phyloP scores from a whole-genome alignment of 306 rosid species.

The Castanospermum australe region DNA sequence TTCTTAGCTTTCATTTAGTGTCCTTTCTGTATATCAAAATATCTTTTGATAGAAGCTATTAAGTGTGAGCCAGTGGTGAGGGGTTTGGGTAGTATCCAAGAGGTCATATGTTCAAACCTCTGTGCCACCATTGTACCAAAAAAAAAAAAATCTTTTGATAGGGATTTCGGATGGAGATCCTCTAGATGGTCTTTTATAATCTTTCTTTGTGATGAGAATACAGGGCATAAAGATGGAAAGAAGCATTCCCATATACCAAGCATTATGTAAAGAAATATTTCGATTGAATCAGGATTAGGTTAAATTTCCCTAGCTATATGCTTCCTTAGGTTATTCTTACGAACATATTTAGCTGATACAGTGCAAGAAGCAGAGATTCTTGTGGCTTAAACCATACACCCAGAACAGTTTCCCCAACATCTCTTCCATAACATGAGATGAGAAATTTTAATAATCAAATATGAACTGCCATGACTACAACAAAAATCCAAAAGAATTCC shows the following conservation, averaged over 20 bases:
- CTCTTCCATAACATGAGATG: not conserved
- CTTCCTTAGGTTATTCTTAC: not conserved
- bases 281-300: not conserved
- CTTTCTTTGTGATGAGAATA: not conserved
- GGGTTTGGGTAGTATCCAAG: no score
- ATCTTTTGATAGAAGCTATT: not conserved
- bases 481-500: not conserved
- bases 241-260: not conserved
- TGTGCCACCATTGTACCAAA: no score
- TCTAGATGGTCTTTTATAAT: not conserved
- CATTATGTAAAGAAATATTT: not conserved
- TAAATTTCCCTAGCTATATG: not conserved
- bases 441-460: not conserved
- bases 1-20: not conserved
- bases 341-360: not conserved
- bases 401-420: not conserved
- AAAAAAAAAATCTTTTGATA: not conserved
- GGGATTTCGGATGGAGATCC: not conserved
- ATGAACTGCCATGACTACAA: not conserved
- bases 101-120: no score
- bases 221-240: not conserved
- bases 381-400: not conserved
- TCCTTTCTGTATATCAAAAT: not conserved
- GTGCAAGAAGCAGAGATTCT: not conserved
- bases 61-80: no score